Base-by-base conservation (phyloP, 768 basidiomycete species). In the Melanogaster broomeanus region DNA sequence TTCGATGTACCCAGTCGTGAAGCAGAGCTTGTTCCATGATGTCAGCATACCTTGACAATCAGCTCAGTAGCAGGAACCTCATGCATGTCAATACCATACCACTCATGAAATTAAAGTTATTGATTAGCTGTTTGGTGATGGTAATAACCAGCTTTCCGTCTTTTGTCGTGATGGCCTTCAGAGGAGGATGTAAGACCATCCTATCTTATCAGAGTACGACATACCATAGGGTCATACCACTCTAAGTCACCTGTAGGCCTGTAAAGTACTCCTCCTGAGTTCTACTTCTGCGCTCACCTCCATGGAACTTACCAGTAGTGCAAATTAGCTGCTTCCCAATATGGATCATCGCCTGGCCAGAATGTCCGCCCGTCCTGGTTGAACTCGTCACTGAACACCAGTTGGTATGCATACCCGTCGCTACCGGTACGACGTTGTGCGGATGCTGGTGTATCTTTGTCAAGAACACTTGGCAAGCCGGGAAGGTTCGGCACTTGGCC, bases 11-110 rank as follows among this genome's bases (percentile, higher is more conserved):
- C 92, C 93, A 0, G 92, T 93, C 15, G 85, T 95, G 72, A 94
- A 97, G 72, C 95, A 98, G 48, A 97, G 71, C 71, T 97, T 92
- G 72, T 97, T 96, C 94, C 95, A 97, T 12, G 85, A 80, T 58
- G 88, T 84, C 10, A 94, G 47, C 85, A 87, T 87, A 34, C 82
- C 84, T 80, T 51, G 33, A 42, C 18, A 44, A 48, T 28, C 45
- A 59, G 46, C 19, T 60, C 27, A 55, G 43, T 31, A 15, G n/a
- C 9, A 11, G 27, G 45, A 48, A 50, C n/a, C 16, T 24, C 38
- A 16, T 7, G 33, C 21, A 45, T 13, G 37, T 12, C 6, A 35
- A 35, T 37, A 2, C 67, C 83, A 63, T 71, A 76, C 88, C 93
- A 49, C 87, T 88, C 68, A 84, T 72, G 66, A 90, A 98, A 67